Conservation (phyloP, 352 stramenopile genomes). For the Globisporangium orthogonon region DNA sequence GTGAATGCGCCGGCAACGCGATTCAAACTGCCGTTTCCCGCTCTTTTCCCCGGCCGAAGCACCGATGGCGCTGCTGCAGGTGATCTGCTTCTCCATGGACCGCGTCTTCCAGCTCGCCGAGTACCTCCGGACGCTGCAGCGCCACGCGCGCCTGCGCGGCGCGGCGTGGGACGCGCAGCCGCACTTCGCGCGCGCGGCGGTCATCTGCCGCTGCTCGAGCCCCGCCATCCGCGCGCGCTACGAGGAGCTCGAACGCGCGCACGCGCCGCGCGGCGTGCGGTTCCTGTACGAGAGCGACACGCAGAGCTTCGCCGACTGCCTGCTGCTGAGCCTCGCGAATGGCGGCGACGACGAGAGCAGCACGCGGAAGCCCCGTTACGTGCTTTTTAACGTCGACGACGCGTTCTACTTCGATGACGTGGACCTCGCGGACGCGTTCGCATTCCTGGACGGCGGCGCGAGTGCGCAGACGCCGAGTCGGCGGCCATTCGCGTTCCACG, state of each 20-base stretch:
- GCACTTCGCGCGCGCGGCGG: slow-evolving; percentile 19
- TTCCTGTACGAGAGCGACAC: slow-evolving; percentile 30
- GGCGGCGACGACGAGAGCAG: neutral
- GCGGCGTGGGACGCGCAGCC: slow-evolving; percentile 12
- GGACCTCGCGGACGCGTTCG: slow-evolving; percentile 27
- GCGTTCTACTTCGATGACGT: slow-evolving; percentile 50
- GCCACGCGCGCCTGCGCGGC: slow-evolving; percentile 21
- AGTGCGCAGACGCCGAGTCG: neutral
- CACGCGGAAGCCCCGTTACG: slow-evolving; percentile 3
- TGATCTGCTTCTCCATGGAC: slow-evolving; percentile 66
- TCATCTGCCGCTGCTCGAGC: slow-evolving; percentile 36
- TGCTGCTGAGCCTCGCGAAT: slow-evolving; percentile 18
- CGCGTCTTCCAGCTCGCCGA: slow-evolving; percentile 54
- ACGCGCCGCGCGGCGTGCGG: slow-evolving; percentile 16
- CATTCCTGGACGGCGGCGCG: slow-evolving; percentile 9
- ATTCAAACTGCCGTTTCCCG: too few species aligned
- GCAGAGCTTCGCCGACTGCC: slow-evolving; percentile 23
- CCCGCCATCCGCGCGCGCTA: slow-evolving; percentile 23
- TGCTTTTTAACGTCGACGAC: slow-evolving; percentile 57
- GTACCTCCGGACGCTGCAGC: slow-evolving; percentile 41
- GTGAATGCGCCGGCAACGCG: neutral
- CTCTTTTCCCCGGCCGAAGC: too few species aligned
- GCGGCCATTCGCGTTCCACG: slow-evolving; percentile 56
- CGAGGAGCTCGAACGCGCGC: slow-evolving; percentile 21
- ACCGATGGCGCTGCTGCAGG: slow-evolving; percentile 18